Evolutionary conservation across 176 grass and related monocot species (phyloP).

Genomic region (Eleusine coracana): DNA sequence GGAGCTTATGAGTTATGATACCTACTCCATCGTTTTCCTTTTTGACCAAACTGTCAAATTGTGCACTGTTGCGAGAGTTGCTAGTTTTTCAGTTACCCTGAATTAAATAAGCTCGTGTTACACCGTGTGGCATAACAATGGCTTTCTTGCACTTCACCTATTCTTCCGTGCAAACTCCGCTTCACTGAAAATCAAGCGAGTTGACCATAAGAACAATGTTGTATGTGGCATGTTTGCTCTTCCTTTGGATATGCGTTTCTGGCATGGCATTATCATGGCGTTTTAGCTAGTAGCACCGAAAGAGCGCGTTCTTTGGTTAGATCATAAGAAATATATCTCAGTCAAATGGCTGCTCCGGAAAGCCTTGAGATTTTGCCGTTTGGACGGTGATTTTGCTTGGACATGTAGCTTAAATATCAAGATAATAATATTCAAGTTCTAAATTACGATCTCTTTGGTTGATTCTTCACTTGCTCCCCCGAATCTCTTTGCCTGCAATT

Average conservation of each 20-base stretch:
- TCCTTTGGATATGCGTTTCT: conserved; percentile 31
- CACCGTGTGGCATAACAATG: background rate
- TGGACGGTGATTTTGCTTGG: conserved; percentile 37
- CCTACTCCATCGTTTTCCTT: conserved; percentile 10
- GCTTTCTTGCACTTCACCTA: background rate
- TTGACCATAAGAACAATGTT: background rate
- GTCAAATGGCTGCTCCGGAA: conserved; percentile 36
- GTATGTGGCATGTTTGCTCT: conserved; percentile 27
- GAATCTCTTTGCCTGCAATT: background rate
- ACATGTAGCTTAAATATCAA: background rate
- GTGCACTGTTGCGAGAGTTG: background rate
- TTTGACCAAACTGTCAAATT: conserved; percentile 3
- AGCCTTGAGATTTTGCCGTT: conserved; percentile 12
- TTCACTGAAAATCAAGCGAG: conserved; percentile 45
- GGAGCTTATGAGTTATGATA: background rate
- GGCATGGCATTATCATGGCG: conserved; percentile 23
- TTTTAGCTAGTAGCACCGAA: conserved; percentile 39
- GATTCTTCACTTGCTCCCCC: background rate
- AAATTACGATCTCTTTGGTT: conserved; percentile 5
- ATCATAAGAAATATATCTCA: conserved; percentile 36
- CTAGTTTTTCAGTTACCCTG: background rate
- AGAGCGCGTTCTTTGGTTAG: conserved; percentile 2
- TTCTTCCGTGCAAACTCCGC: conserved; percentile 38
- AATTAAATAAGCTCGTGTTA: conserved; percentile 10
- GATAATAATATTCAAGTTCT: background rate